Evolutionary conservation across 2,329 filamentous ascomycete species (phyloP).

Genomic region (Nectriaceae sp.): DNA sequence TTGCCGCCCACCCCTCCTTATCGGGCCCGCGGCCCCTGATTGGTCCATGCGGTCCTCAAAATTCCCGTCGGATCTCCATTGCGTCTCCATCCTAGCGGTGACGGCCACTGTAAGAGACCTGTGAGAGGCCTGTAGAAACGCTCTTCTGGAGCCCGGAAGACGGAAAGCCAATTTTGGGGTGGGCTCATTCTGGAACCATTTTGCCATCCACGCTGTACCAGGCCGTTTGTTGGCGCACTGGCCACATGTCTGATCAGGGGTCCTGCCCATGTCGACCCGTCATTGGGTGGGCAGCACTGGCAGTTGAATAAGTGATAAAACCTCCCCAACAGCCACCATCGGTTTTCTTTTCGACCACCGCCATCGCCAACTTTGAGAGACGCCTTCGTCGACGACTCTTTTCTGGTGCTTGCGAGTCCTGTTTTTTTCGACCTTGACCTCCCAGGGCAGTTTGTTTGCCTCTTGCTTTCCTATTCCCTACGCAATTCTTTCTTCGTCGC

Average conservation of each 20-base stretch:
- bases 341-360: constrained; percentile 24
- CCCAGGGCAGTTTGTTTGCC: constrained; percentile 5
- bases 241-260: constrained; percentile 17
- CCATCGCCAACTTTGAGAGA: constrained; percentile 24
- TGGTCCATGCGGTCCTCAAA: constrained; percentile 26
- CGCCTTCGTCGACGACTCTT: constrained; percentile 22
- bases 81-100: too few species aligned
- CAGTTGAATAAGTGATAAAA: constrained; percentile 33
- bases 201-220: background rate
- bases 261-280: constrained; percentile 15
- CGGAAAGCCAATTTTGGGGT: constrained; percentile 33
- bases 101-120: background rate
- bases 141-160: constrained; percentile 29
- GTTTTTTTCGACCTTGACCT: constrained; percentile 5
- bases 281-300: constrained; percentile 19
- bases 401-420: constrained; percentile 22
- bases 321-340: constrained; percentile 30
- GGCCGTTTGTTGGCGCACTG: constrained; percentile 14
- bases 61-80: constrained; percentile 25
- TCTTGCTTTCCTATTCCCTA: constrained; percentile 8
- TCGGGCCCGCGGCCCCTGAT: constrained; percentile 15
- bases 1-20: constrained; percentile 6
- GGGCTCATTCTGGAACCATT: constrained; percentile 40
- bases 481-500: constrained; percentile 8
- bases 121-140: constrained; percentile 5